These are phyloP conservation scores for Aspergillus mulundensis DNA, from an alignment of 495 filamentous ascomycete species.

Conservation along the genomic window DNA sequence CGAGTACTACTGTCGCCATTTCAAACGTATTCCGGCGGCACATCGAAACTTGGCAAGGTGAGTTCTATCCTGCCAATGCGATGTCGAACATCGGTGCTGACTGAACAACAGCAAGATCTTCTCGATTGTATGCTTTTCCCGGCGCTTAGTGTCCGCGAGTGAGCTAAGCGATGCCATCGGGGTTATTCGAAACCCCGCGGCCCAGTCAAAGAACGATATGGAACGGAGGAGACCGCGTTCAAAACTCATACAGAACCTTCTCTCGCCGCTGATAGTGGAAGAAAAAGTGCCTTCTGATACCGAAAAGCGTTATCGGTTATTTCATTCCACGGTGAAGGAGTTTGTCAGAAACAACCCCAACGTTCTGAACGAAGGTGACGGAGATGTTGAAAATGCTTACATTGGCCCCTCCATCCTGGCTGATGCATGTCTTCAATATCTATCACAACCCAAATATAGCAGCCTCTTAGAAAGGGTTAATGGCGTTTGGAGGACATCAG, in stretches of 20 bases:
- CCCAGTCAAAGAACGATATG: not conserved
- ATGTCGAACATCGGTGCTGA: not conserved
- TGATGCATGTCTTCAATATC: not conserved
- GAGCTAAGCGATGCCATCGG: not conserved
- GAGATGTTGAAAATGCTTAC: not conserved
- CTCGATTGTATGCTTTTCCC: not conserved
- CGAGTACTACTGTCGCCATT: not conserved
- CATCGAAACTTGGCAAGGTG: not conserved
- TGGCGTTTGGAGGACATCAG: not conserved
- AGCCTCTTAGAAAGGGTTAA: not conserved
- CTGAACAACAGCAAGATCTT: not conserved
- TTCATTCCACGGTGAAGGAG: slow-evolving; percentile 1
- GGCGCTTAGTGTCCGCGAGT: not conserved
- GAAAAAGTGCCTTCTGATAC: not conserved
- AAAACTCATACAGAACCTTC: not conserved
- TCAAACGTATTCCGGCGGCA: not conserved
- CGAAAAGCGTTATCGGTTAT: not conserved
- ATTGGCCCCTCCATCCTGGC: slow-evolving; percentile 1
- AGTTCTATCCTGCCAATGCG: not conserved
- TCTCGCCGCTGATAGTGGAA: not conserved
- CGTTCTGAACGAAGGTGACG: not conserved
- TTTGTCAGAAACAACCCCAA: slow-evolving; percentile 4
- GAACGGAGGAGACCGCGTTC: not conserved
- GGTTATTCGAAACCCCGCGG: not conserved
- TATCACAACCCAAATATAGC: not conserved